These are phyloP conservation scores for Schizochytrium sp. DNA, from an alignment of 108 stramenopile species.

Conservation along the genomic window DNA sequence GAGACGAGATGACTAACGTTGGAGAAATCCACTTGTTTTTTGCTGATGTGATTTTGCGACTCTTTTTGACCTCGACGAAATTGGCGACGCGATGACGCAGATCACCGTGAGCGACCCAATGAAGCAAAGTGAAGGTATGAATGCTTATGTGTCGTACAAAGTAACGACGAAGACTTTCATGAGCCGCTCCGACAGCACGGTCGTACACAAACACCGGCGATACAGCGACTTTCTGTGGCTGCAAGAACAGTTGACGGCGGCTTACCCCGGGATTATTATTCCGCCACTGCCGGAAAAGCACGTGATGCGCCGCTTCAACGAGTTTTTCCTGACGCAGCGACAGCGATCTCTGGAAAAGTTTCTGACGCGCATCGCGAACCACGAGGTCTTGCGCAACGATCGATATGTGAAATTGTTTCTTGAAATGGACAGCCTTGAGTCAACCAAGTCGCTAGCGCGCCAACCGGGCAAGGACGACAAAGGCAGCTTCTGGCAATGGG, in stretches of 20 bases:
- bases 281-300: conserved; percentile 96
- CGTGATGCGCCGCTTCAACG: conserved; percentile 74
- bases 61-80: background rate
- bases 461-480: background rate
- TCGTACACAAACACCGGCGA: conserved; percentile 66
- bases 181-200: conserved; percentile 27
- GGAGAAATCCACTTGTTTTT: background rate
- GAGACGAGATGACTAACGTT: background rate
- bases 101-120: conserved; percentile 41
- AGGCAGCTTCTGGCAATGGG: conserved; percentile 30
- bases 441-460: conserved; percentile 52
- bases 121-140: conserved; percentile 42
- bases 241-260: conserved; percentile 66
- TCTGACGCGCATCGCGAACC: conserved; percentile 69
- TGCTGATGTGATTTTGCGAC: background rate
- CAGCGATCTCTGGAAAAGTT: conserved; percentile 72
- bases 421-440: conserved; percentile 73
- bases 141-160: conserved; percentile 45
- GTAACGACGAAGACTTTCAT: conserved; percentile 8
- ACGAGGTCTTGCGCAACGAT: conserved; percentile 73
- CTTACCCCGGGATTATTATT: conserved; percentile 79
- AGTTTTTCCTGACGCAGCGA: conserved; percentile 77
- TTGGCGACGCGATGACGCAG: background rate
- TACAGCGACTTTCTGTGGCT: conserved; percentile 96
- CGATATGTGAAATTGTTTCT: conserved; percentile 73